Base-by-base conservation (phyloP, 495 filamentous ascomycete species). In the Tuber indicum region DNA sequence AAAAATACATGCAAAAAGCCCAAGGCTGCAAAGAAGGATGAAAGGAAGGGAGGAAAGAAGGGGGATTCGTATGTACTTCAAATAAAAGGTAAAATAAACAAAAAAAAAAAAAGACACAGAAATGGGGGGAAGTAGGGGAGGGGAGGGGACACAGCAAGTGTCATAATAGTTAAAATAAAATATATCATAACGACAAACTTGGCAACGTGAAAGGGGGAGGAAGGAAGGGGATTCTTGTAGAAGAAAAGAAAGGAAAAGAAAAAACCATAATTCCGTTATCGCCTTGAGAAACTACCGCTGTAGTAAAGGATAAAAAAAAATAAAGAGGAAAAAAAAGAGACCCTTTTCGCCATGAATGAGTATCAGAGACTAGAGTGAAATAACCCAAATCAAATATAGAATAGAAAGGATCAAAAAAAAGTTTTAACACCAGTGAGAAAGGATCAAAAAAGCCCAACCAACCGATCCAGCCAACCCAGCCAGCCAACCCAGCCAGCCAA, bases 91-190 rank as follows among this genome's bases (percentile, higher is more conserved):
- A 76, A 70, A 74, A 32, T 76, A 80, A 73, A 32, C 32, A 32
- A 49, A 75, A 26, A 72, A 74, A 80, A 79, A 75, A 80, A 75
- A 75, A 79, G 36, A 71, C 74, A 80, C 1, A 78, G 78, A 80
- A 79, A 80, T 26, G 12, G 58, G 58, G n/a, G n/a, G n/a, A 16
- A 16, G 52, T 12, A 26, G 52, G n/a, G n/a, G n/a, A 32, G 32
- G 32, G 32, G 32, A 32, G 52, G n/a, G n/a, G 21, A 52, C n/a
- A 52, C 75, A 73, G 72, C 72, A 71, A 73, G 26, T 41, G 52
- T 75, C 72, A 74, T 79, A 80, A 79, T 74, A 72, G 47, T 80
- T 74, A 52, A 47, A 74, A n/a, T 46, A 73, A 79, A 76, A 66
- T 76, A 72, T 74, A 80, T 70, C 47, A 73, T 39, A 71, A 71